Conservation (phyloP, 345 rosid genomes). For the Camelina sativa region DNA sequence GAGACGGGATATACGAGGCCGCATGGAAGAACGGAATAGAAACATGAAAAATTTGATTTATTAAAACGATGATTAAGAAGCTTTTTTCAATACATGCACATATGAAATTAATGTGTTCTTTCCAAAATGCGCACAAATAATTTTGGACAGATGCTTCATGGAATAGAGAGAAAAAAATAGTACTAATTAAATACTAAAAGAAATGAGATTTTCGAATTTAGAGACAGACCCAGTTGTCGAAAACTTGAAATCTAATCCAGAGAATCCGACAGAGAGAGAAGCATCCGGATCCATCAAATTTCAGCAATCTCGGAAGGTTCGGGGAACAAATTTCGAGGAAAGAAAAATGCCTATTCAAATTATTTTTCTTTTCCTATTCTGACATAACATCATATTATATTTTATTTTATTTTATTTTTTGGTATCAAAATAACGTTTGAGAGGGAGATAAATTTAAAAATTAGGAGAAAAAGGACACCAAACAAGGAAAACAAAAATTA, state of each 20-base stretch:
- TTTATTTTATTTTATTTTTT: neutral
- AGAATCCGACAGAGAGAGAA: slow-evolving; percentile 54
- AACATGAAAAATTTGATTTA: slow-evolving; percentile 37
- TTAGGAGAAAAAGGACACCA: neutral
- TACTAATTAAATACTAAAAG: neutral
- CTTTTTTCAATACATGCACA: slow-evolving; percentile 27
- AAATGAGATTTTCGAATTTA: slow-evolving; percentile 16
- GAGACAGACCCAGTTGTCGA: slow-evolving; percentile 63
- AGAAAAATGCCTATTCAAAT: slow-evolving; percentile 1
- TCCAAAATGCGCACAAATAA: slow-evolving; percentile 41
- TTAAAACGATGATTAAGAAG: slow-evolving; percentile 41
- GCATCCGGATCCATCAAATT: slow-evolving; percentile 56
- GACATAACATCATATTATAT: slow-evolving; percentile 27
- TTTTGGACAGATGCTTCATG: slow-evolving; percentile 48
- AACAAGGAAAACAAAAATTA: neutral
- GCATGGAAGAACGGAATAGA: slow-evolving; percentile 36
- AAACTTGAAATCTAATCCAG: slow-evolving; percentile 59
- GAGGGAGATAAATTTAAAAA: neutral
- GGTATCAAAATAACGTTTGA: neutral
- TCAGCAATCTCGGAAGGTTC: slow-evolving; percentile 55
- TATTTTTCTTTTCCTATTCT: slow-evolving; percentile 14
- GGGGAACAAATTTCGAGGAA: slow-evolving; percentile 48
- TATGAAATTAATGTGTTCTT: slow-evolving; percentile 46
- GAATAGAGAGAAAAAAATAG: slow-evolving; percentile 22
- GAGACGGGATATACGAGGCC: slow-evolving; percentile 37